Percentiles rank a stretch among this genome's conserved stretches.
Conservation (phyloP, 2,329 filamentous ascomycete species). For the Alternaria sp. region DNA sequence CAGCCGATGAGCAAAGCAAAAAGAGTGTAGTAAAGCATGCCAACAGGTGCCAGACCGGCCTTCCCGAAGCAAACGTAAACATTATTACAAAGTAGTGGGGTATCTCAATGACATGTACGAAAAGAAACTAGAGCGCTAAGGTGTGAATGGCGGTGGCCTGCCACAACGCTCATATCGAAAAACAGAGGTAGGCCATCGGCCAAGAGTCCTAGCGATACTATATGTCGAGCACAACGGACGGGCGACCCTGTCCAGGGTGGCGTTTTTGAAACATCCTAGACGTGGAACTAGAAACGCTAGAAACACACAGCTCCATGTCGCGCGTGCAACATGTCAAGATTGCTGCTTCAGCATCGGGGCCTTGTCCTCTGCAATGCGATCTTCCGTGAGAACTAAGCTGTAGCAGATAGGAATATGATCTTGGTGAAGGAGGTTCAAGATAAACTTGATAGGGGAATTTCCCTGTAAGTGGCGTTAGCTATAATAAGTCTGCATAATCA, state of each 20-base stretch:
- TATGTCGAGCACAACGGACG: slow-evolving; percentile 19
- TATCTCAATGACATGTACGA: slow-evolving; percentile 18
- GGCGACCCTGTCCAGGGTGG: slow-evolving; percentile 9
- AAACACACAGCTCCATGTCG: slow-evolving; percentile 14
- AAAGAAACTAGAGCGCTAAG: slow-evolving; percentile 8
- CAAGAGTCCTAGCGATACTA: slow-evolving; percentile 15
- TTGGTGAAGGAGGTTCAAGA: neutral
- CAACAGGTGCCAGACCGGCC: slow-evolving; percentile 39
- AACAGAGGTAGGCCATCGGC: slow-evolving; percentile 8
- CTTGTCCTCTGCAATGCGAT: neutral
- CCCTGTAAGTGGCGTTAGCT: neutral
- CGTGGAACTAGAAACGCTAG: slow-evolving; percentile 27
- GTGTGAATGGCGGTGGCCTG: slow-evolving; percentile 17
- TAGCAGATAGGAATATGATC: neutral
- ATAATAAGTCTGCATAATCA: neutral
- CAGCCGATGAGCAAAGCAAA: slow-evolving; percentile 29
- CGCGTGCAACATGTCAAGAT: slow-evolving; percentile 5
- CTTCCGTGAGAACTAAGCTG: neutral
- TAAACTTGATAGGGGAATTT: no score
- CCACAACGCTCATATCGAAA: slow-evolving; percentile 17
- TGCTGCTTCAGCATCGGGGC: neutral
- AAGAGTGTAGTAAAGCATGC: slow-evolving; percentile 22
- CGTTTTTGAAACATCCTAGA: slow-evolving; percentile 38
- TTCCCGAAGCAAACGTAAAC: slow-evolving; percentile 37
- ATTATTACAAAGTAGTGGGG: slow-evolving; percentile 33